Percentiles rank a stretch among this genome's conserved stretches.
These are phyloP conservation scores for Phytophthora crassamura DNA, from an alignment of 352 stramenopile genomes.

Conservation along the genomic window DNA sequence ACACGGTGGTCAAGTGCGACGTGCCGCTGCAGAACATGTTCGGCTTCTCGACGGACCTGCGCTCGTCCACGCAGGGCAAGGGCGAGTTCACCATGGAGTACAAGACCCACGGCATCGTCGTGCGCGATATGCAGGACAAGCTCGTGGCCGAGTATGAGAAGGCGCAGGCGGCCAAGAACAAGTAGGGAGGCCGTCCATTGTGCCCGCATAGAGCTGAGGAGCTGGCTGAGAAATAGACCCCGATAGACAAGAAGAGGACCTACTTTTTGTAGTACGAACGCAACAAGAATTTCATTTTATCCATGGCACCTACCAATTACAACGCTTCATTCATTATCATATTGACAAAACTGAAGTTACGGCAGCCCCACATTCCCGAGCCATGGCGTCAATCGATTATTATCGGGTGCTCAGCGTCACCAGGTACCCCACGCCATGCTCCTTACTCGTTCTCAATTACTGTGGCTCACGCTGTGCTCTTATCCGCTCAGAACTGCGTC, in stretches of 20 bases:
- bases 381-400: constrained; percentile 62
- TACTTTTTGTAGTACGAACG: too few relatives aligned
- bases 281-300: too few relatives aligned
- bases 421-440: constrained; percentile 54
- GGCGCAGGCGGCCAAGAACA: constrained; percentile 82
- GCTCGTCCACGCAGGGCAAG: constrained; percentile 96
- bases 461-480: constrained; percentile 7
- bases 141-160: constrained; percentile 95
- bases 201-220: too few relatives aligned
- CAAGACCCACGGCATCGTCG: constrained; percentile 95
- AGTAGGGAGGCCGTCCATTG: constrained; percentile 42
- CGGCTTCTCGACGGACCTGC: constrained; percentile 98
- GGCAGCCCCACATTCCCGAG: constrained; percentile 5
- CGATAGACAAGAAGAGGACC: too few relatives aligned
- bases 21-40: constrained; percentile 99
- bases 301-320: too few relatives aligned
- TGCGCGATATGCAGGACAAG: constrained; percentile 94
- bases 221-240: constrained; percentile 31
- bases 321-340: too few relatives aligned
- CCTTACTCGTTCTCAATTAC: neutral
- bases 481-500: constrained; percentile 49
- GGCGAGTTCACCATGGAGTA: constrained; percentile 99
- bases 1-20: constrained; percentile 92
- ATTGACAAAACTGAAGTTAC: neutral
- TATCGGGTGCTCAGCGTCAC: constrained; percentile 84